A percentile compares a stretch with the other conserved stretches of the same genome.
Conservation (phyloP, 495 filamentous ascomycete genomes). For the Zalerion maritima region DNA sequence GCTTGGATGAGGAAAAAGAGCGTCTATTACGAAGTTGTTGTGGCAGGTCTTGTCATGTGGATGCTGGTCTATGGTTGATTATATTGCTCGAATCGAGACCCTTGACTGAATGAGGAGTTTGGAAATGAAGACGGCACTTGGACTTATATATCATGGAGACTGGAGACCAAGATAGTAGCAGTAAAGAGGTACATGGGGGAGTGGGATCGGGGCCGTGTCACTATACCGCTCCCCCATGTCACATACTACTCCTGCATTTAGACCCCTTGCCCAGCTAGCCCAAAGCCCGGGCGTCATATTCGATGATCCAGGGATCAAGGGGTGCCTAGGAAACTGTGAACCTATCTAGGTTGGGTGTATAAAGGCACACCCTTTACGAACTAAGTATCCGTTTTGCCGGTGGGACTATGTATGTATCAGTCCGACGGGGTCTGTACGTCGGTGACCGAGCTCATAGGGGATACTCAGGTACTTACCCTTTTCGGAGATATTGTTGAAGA, state of each 20-base stretch:
- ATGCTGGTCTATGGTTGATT: constrained; percentile 10
- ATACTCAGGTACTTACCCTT: too few relatives aligned
- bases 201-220: background rate
- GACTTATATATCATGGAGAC: background rate
- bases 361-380: constrained; percentile 3
- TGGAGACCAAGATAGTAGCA: background rate
- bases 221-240: background rate
- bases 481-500: too few relatives aligned
- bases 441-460: too few relatives aligned
- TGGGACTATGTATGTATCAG: too few relatives aligned
- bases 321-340: background rate
- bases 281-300: background rate
- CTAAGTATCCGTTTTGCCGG: constrained; percentile 18
- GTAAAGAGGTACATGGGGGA: background rate
- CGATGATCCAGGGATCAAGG: background rate
- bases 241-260: background rate
- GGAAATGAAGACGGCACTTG: constrained; percentile 1
- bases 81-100: constrained; percentile 4
- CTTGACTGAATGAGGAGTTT: constrained; percentile 7
- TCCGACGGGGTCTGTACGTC: too few relatives aligned
- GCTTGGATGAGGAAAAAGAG: constrained; percentile 7
- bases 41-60: constrained; percentile 7
- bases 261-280: background rate
- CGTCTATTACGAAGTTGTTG: constrained; percentile 7
- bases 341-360: background rate